These are phyloP conservation scores for Primulina eburnea DNA, from an alignment of 257 asterid genomes.

Conservation along the genomic window DNA sequence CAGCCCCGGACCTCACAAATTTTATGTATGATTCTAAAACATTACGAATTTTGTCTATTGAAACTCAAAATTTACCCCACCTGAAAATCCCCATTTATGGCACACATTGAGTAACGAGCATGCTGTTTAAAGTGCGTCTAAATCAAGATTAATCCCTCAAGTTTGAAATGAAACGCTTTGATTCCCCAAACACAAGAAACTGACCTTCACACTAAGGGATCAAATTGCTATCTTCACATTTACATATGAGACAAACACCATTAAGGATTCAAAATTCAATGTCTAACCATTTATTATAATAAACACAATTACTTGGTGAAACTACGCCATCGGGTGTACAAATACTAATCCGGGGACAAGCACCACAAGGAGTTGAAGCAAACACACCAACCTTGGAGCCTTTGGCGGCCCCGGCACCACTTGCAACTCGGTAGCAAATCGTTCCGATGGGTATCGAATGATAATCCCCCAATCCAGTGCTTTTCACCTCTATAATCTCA, in stretches of 20 bases:
- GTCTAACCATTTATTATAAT: slow-evolving; percentile 59
- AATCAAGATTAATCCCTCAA: neutral
- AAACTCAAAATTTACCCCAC: too few relatives aligned
- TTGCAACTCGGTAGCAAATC: slow-evolving; percentile 45
- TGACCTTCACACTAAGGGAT: neutral
- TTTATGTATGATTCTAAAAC: too few relatives aligned
- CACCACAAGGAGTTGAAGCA: slow-evolving; percentile 76
- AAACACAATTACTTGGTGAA: slow-evolving; percentile 63
- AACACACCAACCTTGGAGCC: slow-evolving; percentile 41
- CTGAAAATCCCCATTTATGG: too few relatives aligned
- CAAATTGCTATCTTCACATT: neutral
- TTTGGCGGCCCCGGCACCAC: slow-evolving; percentile 26
- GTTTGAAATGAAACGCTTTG: neutral
- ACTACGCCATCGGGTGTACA: slow-evolving; percentile 65
- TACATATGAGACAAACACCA: neutral
- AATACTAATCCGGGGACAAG: slow-evolving; percentile 51
- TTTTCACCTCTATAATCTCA: slow-evolving; percentile 63
- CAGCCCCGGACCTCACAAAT: too few relatives aligned
- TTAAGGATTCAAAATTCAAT: slow-evolving; percentile 36
- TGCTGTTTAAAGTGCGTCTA: too few relatives aligned
- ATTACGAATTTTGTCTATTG: too few relatives aligned
- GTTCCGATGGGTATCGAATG: slow-evolving; percentile 48
- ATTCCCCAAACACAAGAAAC: neutral
- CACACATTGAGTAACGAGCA: too few relatives aligned
- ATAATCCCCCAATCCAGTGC: slow-evolving; percentile 68